Percentiles rank a stretch among this genome's conserved stretches.
These are phyloP conservation scores for Monosporascus sp. DNA, from an alignment of 2,329 filamentous ascomycete species.

Conservation along the genomic window DNA sequence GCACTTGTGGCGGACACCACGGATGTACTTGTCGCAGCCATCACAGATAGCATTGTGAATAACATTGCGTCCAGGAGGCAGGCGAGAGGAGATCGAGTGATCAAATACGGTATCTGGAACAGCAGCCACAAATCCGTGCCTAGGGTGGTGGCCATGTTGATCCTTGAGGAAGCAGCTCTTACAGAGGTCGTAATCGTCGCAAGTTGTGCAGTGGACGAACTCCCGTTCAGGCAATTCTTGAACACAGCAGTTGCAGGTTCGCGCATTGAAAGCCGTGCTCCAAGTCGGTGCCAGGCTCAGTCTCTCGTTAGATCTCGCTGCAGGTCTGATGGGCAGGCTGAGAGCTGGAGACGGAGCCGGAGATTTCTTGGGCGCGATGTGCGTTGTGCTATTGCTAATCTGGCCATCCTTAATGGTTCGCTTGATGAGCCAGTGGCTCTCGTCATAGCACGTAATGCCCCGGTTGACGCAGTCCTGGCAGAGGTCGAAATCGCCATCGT, in stretches of 20 bases:
- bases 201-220: constrained; percentile 79
- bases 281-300: constrained; percentile 1
- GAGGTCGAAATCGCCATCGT: constrained; percentile 90
- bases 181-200: constrained; percentile 92
- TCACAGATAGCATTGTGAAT: constrained; percentile 89
- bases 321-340: constrained; percentile 14
- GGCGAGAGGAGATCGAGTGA: constrained; percentile 57
- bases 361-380: constrained; percentile 59
- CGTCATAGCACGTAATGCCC: constrained; percentile 71
- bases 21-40: constrained; percentile 83
- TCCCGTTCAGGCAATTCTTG: constrained; percentile 67
- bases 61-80: constrained; percentile 73
- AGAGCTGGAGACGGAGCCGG: not conserved
- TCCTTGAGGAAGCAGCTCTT: constrained; percentile 69
- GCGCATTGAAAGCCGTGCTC: constrained; percentile 23
- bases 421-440: constrained; percentile 92
- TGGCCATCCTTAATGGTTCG: constrained; percentile 72
- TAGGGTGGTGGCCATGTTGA: constrained; percentile 86
- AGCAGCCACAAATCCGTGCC: constrained; percentile 70
- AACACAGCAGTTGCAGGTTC: constrained; percentile 66
- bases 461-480: constrained; percentile 73
- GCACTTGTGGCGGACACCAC: constrained; percentile 92
- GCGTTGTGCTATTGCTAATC: constrained; percentile 80
- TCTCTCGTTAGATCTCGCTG: not conserved
- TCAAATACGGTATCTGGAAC: constrained; percentile 58